A percentile compares a stretch with the other conserved stretches of the same genome.
phyloP scores from a whole-genome alignment of 2,329 filamentous ascomycete species.

The Pestalotiopsis sp. region DNA sequence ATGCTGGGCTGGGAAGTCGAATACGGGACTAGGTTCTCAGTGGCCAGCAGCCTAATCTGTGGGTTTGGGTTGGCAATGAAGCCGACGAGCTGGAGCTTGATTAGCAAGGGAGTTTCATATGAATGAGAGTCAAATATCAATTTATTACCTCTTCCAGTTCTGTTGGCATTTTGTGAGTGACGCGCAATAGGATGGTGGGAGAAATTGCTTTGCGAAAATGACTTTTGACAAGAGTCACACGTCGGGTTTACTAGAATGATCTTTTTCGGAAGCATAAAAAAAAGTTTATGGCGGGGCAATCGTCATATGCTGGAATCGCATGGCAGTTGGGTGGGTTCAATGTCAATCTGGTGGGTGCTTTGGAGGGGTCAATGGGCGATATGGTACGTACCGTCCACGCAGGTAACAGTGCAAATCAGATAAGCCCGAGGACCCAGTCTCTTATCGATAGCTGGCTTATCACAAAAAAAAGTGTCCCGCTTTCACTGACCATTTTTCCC shows the following conservation, averaged over 20 bases:
- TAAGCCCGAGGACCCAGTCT: neutral
- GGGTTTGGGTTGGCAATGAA: slow-evolving; percentile 92
- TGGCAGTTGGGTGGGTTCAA: neutral
- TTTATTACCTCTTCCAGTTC: slow-evolving; percentile 70
- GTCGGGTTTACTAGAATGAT: neutral
- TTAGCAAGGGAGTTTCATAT: slow-evolving; percentile 5
- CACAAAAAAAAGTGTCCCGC: neutral
- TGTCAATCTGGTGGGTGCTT: neutral
- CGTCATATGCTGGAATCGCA: neutral
- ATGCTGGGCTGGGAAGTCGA: slow-evolving; percentile 71
- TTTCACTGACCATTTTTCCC: neutral
- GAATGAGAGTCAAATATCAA: neutral
- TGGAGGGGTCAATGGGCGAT: neutral
- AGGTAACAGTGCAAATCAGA: neutral
- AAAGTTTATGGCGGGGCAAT: slow-evolving; percentile 7
- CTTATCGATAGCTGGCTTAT: neutral
- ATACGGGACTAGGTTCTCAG: slow-evolving; percentile 84
- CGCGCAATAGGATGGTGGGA: too few species aligned
- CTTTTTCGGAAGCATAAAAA: neutral
- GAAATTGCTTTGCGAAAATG: neutral
- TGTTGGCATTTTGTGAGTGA: slow-evolving; percentile 61
- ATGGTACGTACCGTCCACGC: neutral
- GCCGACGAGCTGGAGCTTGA: slow-evolving; percentile 69
- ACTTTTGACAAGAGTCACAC: neutral
- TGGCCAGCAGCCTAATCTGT: slow-evolving; percentile 82